Conservation (phyloP, 768 basidiomycete genomes). For the Scleroderma citrinum region DNA sequence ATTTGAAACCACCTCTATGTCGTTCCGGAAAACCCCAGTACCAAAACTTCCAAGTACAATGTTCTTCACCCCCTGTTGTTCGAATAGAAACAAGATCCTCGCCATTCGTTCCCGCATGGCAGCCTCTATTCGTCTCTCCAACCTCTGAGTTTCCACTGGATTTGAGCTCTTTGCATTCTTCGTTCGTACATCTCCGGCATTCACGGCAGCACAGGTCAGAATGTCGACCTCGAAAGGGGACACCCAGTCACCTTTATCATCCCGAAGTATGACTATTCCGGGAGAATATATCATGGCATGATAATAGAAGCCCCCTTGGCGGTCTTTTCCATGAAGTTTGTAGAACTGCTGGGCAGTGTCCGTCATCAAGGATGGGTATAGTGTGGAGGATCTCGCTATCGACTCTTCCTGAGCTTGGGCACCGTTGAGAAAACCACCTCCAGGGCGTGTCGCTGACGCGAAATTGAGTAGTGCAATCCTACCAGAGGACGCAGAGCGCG, state of each 20-base stretch:
- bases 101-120: constrained; percentile 47
- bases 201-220: constrained; percentile 70
- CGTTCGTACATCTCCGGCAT: constrained; percentile 48
- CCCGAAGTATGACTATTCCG: constrained; percentile 52
- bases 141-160: background rate
- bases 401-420: constrained; percentile 79
- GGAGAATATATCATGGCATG: constrained; percentile 78
- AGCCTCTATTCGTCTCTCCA: constrained; percentile 36
- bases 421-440: constrained; percentile 70
- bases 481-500: constrained; percentile 10
- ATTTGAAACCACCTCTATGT: constrained; percentile 34
- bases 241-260: constrained; percentile 53
- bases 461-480: constrained; percentile 68
- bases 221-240: constrained; percentile 59
- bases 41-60: constrained; percentile 43
- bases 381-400: constrained; percentile 68
- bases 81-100: constrained; percentile 38
- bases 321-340: constrained; percentile 44
- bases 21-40: constrained; percentile 38
- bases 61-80: constrained; percentile 32
- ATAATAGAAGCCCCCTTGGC: constrained; percentile 57
- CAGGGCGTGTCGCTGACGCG: constrained; percentile 68
- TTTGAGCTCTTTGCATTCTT: constrained; percentile 9
- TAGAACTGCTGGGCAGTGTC: constrained; percentile 56
- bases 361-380: constrained; percentile 59